Evolutionary conservation across 176 grass and related monocot genomes (phyloP).

Genomic region (Stipa capillata): DNA sequence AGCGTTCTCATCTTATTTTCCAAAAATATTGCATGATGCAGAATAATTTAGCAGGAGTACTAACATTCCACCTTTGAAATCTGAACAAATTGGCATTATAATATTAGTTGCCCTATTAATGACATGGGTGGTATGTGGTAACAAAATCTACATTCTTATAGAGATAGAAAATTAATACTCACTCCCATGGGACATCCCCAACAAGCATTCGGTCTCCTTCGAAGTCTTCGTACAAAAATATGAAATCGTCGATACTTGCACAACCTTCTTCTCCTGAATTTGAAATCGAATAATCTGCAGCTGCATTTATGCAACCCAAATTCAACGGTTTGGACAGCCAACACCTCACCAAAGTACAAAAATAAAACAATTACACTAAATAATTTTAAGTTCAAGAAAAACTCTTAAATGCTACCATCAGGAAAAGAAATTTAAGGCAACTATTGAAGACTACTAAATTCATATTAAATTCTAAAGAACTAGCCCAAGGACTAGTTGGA

Average conservation of each 20-base stretch:
- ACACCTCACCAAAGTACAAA: not conserved
- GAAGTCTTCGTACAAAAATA: slow-evolving; percentile 87
- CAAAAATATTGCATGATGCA: not conserved
- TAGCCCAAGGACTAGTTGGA: not conserved
- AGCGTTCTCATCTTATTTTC: not conserved
- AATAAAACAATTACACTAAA: too few relatives aligned
- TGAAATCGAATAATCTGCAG: slow-evolving; percentile 14
- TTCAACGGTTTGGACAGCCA: not conserved
- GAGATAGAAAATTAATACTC: slow-evolving; percentile 25
- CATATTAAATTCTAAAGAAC: not conserved
- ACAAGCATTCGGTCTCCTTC: slow-evolving; percentile 84
- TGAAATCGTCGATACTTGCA: slow-evolving; percentile 19
- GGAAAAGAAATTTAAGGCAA: too few relatives aligned
- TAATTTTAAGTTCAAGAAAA: too few relatives aligned
- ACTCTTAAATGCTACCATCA: not conserved
- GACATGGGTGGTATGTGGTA: too few relatives aligned
- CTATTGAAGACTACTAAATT: too few relatives aligned
- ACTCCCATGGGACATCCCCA: slow-evolving; percentile 97
- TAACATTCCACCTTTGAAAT: not conserved
- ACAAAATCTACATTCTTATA: too few relatives aligned
- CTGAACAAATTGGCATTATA: not conserved
- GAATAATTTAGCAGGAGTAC: not conserved
- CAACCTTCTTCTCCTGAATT: not conserved
- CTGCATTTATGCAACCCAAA: slow-evolving; percentile 23
- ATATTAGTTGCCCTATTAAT: not conserved